These are phyloP conservation scores for Oryza meridionalis DNA, from an alignment of 176 grass and related monocot species.

Conservation along the genomic window DNA sequence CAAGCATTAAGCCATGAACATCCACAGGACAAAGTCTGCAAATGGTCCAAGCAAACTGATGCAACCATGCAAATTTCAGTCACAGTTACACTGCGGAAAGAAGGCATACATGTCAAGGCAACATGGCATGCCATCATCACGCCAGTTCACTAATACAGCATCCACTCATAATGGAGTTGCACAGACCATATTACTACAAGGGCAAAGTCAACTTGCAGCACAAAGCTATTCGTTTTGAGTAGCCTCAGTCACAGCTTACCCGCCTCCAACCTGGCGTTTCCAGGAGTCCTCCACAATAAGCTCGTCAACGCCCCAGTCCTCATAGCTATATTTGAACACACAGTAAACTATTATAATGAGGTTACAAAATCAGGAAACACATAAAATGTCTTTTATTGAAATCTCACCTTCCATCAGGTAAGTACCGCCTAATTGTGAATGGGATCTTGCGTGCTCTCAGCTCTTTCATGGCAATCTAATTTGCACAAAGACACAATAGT, in stretches of 20 bases:
- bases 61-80: not conserved
- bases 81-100: slow-evolving; percentile 18
- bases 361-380: not conserved
- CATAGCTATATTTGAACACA: slow-evolving; percentile 56
- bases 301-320: slow-evolving; percentile 85
- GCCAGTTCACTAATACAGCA: not conserved
- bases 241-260: slow-evolving; percentile 30
- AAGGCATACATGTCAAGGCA: not conserved
- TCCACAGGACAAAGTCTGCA: not conserved
- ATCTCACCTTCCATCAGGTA: slow-evolving; percentile 84
- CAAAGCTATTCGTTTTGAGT: not conserved
- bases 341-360: slow-evolving; percentile 2
- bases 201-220: not conserved
- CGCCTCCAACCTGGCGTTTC: slow-evolving; percentile 78
- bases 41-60: slow-evolving; percentile 18
- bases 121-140: slow-evolving; percentile 21
- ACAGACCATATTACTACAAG: slow-evolving; percentile 17
- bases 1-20: not conserved
- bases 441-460: slow-evolving; percentile 81
- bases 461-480: slow-evolving; percentile 93
- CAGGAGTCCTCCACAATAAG: slow-evolving; percentile 88
- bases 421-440: slow-evolving; percentile 81
- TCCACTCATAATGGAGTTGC: not conserved
- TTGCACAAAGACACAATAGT: slow-evolving; percentile 24
- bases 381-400: not conserved